phyloP scores from a whole-genome alignment of 306 rosid genomes.

The Vigna unguiculata region DNA sequence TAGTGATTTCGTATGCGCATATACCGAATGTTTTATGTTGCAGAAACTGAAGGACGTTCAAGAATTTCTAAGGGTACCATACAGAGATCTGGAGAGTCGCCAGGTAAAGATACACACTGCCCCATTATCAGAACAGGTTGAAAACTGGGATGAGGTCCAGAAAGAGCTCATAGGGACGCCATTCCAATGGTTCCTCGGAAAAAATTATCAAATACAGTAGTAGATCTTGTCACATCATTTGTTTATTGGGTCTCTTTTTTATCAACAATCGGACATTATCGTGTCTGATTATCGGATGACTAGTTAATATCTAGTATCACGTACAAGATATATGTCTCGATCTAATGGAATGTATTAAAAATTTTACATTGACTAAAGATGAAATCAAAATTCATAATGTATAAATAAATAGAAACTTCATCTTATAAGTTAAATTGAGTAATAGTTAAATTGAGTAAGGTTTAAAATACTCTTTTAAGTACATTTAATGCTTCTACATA shows the following conservation, averaged over 20 bases:
- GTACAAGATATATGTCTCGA: too few relatives aligned
- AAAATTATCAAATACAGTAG: constrained; percentile 10
- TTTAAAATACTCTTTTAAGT: too few relatives aligned
- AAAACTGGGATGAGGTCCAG: constrained; percentile 70
- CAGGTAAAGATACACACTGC: constrained; percentile 70
- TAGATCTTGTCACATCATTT: constrained; percentile 11
- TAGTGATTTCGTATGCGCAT: not conserved
- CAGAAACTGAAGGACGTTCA: constrained; percentile 72
- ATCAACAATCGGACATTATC: too few relatives aligned
- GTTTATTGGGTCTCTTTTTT: too few relatives aligned
- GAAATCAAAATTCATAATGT: too few relatives aligned
- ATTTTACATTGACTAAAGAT: too few relatives aligned
- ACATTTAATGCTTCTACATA: constrained; percentile 5
- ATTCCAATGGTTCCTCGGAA: constrained; percentile 52
- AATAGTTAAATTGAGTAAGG: too few relatives aligned
- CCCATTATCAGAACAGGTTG: constrained; percentile 56
- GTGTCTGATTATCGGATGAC: too few relatives aligned
- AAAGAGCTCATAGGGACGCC: constrained; percentile 52
- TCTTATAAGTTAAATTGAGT: too few relatives aligned
- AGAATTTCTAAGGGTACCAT: constrained; percentile 65
- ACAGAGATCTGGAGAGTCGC: constrained; percentile 59
- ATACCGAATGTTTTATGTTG: not conserved
- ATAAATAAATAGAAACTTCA: too few relatives aligned
- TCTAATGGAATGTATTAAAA: too few relatives aligned
- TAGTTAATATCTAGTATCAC: too few relatives aligned